phyloP scores from a whole-genome alignment of 2,329 filamentous ascomycete genomes.

The Colletotrichum coccodes region DNA sequence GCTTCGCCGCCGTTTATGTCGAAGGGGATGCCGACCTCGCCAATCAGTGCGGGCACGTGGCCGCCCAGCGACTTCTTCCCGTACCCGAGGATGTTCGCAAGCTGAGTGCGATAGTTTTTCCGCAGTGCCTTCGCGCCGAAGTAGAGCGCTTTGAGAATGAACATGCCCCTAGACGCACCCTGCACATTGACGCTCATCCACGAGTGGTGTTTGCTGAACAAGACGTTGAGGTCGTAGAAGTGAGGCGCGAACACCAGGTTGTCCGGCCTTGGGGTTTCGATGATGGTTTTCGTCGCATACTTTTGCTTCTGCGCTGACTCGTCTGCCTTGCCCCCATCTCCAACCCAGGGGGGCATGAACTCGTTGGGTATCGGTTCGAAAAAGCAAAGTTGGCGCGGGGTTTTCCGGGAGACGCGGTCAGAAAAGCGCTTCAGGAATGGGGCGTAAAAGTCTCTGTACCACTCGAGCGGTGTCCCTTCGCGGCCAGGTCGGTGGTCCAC shows the following conservation, averaged over 20 bases:
- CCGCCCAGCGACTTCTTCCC: slow-evolving; percentile 44
- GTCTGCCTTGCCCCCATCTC: slow-evolving; percentile 15
- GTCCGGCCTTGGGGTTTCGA: slow-evolving; percentile 39
- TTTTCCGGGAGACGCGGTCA: slow-evolving; percentile 44
- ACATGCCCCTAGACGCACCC: slow-evolving; percentile 50
- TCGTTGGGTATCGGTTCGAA: slow-evolving; percentile 54
- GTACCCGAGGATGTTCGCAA: slow-evolving; percentile 47
- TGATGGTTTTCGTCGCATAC: slow-evolving; percentile 41
- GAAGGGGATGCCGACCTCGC: slow-evolving; percentile 52
- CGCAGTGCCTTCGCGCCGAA: slow-evolving; percentile 49
- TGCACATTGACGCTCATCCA: slow-evolving; percentile 54
- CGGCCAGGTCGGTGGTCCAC: slow-evolving; percentile 48
- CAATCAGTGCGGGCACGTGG: slow-evolving; percentile 48
- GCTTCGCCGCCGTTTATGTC: slow-evolving; percentile 50
- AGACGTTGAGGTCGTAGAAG: slow-evolving; percentile 54
- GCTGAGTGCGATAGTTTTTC: slow-evolving; percentile 50
- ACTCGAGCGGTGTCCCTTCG: slow-evolving; percentile 48
- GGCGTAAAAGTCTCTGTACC: slow-evolving; percentile 54
- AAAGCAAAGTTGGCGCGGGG: slow-evolving; percentile 44
- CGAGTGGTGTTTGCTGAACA: slow-evolving; percentile 48
- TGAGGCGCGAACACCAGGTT: slow-evolving; percentile 54
- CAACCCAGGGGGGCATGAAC: slow-evolving; percentile 50
- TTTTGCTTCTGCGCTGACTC: slow-evolving; percentile 24
- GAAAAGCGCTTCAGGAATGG: slow-evolving; percentile 50
- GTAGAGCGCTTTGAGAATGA: slow-evolving; percentile 51